These are phyloP conservation scores for Pestalotiopsis sp. DNA, from an alignment of 2,329 filamentous ascomycete genomes.

Conservation along the genomic window DNA sequence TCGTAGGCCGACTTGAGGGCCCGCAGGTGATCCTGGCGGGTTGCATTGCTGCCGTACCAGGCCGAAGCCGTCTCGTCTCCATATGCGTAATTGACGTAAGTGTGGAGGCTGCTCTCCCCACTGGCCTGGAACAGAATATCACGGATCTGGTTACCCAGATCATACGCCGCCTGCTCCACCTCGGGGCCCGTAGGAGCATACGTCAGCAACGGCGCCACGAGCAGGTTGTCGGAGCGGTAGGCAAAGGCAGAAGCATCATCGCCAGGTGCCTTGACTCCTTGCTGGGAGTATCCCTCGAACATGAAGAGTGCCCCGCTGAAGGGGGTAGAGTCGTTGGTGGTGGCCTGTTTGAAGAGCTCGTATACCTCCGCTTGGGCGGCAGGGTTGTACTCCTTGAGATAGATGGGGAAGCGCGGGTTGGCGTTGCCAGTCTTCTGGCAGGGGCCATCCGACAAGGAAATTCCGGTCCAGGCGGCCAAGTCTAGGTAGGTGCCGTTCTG, in stretches of 20 bases:
- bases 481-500: neutral
- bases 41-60: constrained; percentile 11
- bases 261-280: neutral
- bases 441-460: neutral
- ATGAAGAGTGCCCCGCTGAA: constrained; percentile 2
- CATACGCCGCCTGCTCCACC: constrained; percentile 33
- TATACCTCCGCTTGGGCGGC: constrained; percentile 5
- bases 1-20: constrained; percentile 12
- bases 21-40: constrained; percentile 5
- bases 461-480: neutral
- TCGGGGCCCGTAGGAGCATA: constrained; percentile 34
- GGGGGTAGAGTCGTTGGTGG: neutral
- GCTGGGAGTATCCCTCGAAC: constrained; percentile 10
- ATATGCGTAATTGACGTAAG: constrained; percentile 12
- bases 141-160: constrained; percentile 39
- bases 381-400: constrained; percentile 3
- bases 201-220: constrained; percentile 35
- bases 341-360: neutral
- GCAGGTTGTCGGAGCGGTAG: constrained; percentile 7
- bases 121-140: constrained; percentile 33
- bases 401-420: constrained; percentile 6
- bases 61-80: constrained; percentile 4
- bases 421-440: constrained; percentile 5
- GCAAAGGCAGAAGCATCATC: constrained; percentile 3
- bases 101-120: constrained; percentile 28